Conservation (phyloP, 352 stramenopile species). For the Pythium periplocum region DNA sequence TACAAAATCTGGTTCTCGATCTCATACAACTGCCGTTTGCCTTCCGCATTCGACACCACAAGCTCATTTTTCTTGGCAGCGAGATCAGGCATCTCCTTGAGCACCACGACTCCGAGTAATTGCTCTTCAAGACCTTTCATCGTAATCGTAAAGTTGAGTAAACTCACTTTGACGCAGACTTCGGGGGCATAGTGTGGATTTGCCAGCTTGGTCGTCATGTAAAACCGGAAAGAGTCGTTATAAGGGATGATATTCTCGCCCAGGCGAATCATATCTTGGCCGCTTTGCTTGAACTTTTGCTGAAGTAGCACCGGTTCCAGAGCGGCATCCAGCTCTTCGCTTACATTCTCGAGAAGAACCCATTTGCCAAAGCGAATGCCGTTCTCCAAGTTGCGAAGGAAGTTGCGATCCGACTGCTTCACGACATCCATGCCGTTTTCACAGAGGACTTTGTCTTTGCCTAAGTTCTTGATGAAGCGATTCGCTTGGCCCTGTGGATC, state of each 20-base stretch:
- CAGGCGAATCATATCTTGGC: slow-evolving; percentile 89
- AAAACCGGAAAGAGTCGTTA: slow-evolving; percentile 88
- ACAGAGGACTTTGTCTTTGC: slow-evolving; percentile 75
- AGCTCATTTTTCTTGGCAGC: slow-evolving; percentile 90
- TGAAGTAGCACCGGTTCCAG: slow-evolving; percentile 88
- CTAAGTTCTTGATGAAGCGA: slow-evolving; percentile 88
- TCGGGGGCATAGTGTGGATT: slow-evolving; percentile 92
- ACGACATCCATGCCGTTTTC: slow-evolving; percentile 91
- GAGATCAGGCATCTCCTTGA: slow-evolving; percentile 87
- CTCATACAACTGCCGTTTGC: slow-evolving; percentile 86
- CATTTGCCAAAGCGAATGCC: slow-evolving; percentile 89
- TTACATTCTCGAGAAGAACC: slow-evolving; percentile 88
- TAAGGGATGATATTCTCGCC: slow-evolving; percentile 91
- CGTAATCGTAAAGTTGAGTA: slow-evolving; percentile 93
- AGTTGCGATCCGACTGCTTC: slow-evolving; percentile 86
- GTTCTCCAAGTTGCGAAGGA: slow-evolving; percentile 86
- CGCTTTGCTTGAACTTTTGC: slow-evolving; percentile 91
- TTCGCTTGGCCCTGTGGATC: slow-evolving; percentile 92
- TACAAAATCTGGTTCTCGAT: slow-evolving; percentile 93
- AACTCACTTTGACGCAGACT: slow-evolving; percentile 89
- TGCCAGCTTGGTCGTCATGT: slow-evolving; percentile 90
- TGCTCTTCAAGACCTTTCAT: slow-evolving; percentile 90
- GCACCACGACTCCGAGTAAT: slow-evolving; percentile 83
- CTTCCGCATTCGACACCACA: slow-evolving; percentile 84
- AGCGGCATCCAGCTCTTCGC: slow-evolving; percentile 86